These are phyloP conservation scores for Nematocida ausubeli DNA, from an alignment of 371 early-diverging fungal species.

Conservation along the genomic window DNA sequence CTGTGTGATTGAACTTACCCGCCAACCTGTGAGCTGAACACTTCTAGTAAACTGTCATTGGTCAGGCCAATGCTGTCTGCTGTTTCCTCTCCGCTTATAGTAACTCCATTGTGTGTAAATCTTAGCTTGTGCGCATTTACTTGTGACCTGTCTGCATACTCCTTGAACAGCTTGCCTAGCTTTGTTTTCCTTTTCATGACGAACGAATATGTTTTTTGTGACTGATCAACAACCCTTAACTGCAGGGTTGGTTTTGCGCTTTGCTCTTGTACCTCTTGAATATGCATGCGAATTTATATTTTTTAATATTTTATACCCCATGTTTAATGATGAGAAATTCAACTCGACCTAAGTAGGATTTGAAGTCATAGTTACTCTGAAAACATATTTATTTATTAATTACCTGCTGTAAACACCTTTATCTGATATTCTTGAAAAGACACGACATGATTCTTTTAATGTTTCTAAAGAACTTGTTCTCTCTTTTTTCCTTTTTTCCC, in stretches of 20 bases:
- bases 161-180: slow-evolving; percentile 34
- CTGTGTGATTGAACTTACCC: background rate
- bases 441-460: slow-evolving; percentile 29
- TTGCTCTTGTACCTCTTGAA: slow-evolving; percentile 17
- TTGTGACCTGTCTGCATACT: slow-evolving; percentile 17
- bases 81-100: slow-evolving; percentile 26
- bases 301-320: slow-evolving; percentile 27
- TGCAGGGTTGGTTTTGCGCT: slow-evolving; percentile 5
- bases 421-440: slow-evolving; percentile 23
- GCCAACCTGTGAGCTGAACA: slow-evolving; percentile 45
- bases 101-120: slow-evolving; percentile 32
- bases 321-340: slow-evolving; percentile 47
- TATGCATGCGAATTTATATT: slow-evolving; percentile 8
- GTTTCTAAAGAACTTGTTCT: slow-evolving; percentile 8
- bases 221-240: background rate
- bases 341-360: slow-evolving; percentile 13
- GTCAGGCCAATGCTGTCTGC: slow-evolving; percentile 19
- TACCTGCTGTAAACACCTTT: background rate
- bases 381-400: slow-evolving; percentile 40
- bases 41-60: slow-evolving; percentile 15
- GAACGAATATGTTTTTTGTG: slow-evolving; percentile 7
- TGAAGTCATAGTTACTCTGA: slow-evolving; percentile 58
- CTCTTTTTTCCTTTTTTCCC: slow-evolving; percentile 27
- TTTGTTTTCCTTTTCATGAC: slow-evolving; percentile 28
- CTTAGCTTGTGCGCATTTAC: slow-evolving; percentile 27